Conservation (phyloP, 2,329 filamentous ascomycete genomes). For the Hypoxylon sp. region DNA sequence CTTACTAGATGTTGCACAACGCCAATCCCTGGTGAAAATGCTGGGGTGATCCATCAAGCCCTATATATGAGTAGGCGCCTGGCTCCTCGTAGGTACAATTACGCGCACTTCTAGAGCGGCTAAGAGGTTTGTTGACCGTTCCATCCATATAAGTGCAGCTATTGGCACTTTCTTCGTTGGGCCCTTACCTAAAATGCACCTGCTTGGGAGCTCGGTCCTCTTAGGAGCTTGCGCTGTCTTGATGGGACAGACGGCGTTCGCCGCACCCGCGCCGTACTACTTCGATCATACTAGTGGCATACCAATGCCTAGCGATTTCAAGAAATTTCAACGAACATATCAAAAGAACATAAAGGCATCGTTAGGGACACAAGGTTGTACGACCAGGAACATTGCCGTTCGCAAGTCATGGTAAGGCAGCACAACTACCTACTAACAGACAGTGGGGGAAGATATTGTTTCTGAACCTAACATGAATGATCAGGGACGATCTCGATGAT, state of each 20-base stretch:
- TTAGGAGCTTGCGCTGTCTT: slow-evolving; percentile 24
- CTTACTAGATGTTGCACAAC: slow-evolving; percentile 24
- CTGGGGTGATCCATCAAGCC: slow-evolving; percentile 8
- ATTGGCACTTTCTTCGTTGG: neutral
- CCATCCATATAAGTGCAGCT: slow-evolving; percentile 7
- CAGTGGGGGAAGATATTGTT: neutral
- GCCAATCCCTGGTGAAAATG: slow-evolving; percentile 13
- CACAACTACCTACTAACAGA: neutral
- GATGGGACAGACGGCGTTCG: slow-evolving; percentile 22
- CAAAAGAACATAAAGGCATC: slow-evolving; percentile 39
- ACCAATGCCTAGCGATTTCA: slow-evolving; percentile 41
- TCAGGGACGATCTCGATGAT: slow-evolving; percentile 42
- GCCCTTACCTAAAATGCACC: slow-evolving; percentile 27
- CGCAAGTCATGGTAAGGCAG: slow-evolving; percentile 44
- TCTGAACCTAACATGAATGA: slow-evolving; percentile 1
- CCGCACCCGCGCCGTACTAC: slow-evolving; percentile 18
- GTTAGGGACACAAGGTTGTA: slow-evolving; percentile 30
- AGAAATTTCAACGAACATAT: slow-evolving; percentile 37
- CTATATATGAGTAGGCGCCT: slow-evolving; percentile 31
- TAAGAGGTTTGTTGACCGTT: slow-evolving; percentile 14
- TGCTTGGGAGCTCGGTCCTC: slow-evolving; percentile 12
- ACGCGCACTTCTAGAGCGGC: slow-evolving; percentile 15
- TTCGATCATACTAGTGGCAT: slow-evolving; percentile 19
- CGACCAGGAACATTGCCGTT: slow-evolving; percentile 30
- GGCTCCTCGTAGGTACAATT: slow-evolving; percentile 17